Conservation (phyloP, 2,329 filamentous ascomycete genomes). For the Thermomyces lanuginosus region DNA sequence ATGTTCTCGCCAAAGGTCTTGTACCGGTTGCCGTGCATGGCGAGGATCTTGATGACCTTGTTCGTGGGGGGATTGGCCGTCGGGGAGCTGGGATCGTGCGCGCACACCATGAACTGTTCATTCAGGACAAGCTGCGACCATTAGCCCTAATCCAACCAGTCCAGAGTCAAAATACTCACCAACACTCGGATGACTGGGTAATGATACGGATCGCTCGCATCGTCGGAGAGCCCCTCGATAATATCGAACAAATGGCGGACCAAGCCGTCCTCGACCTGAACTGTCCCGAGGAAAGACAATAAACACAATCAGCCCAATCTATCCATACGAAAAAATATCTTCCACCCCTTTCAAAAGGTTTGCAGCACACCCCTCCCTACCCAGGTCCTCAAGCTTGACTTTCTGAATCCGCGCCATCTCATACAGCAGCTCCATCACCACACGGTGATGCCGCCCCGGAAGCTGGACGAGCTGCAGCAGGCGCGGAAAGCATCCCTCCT, state of each 20-base stretch:
- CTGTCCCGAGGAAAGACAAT: slow-evolving; percentile 17
- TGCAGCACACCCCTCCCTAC: too few relatives aligned
- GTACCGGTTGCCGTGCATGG: slow-evolving; percentile 60
- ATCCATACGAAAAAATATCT: too few relatives aligned
- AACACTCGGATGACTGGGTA: slow-evolving; percentile 87
- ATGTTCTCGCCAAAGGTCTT: slow-evolving; percentile 97
- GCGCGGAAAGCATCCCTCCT: slow-evolving; percentile 66
- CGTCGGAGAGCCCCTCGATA: slow-evolving; percentile 74
- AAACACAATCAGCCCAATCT: not conserved
- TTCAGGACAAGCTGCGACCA: slow-evolving; percentile 66
- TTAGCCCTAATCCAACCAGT: slow-evolving; percentile 1
- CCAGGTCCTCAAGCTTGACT: slow-evolving; percentile 59
- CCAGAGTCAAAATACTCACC: slow-evolving; percentile 36
- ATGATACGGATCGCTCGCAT: slow-evolving; percentile 83
- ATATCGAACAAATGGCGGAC: slow-evolving; percentile 69
- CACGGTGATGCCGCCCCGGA: slow-evolving; percentile 51
- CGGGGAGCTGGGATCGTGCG: slow-evolving; percentile 36
- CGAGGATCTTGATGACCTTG: slow-evolving; percentile 80
- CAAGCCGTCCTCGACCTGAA: slow-evolving; percentile 56
- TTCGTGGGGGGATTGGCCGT: slow-evolving; percentile 53
- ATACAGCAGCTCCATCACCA: slow-evolving; percentile 78
- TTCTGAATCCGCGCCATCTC: slow-evolving; percentile 91
- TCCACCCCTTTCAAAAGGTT: too few relatives aligned
- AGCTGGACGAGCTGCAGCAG: slow-evolving; percentile 64
- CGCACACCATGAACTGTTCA: slow-evolving; percentile 87